phyloP scores from a whole-genome alignment of 768 basidiomycete species.

The Boletus vinaceobasis region DNA sequence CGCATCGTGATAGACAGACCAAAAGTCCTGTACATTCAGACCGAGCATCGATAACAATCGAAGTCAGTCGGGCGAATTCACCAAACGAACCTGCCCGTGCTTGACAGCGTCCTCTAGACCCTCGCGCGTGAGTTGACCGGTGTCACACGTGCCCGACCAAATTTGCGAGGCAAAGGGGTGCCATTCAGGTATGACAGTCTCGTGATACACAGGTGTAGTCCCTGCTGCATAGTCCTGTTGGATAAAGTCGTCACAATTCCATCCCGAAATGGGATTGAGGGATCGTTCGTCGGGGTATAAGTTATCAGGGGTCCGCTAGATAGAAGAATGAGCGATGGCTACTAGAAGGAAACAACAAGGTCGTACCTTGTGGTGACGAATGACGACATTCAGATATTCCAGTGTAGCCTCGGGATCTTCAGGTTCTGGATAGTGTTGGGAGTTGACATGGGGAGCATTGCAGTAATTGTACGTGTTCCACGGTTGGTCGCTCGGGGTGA shows the following conservation, averaged over 20 bases:
- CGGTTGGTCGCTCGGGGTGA: slow-evolving; percentile 37
- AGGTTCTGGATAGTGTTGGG: slow-evolving; percentile 36
- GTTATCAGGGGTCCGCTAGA: slow-evolving; percentile 48
- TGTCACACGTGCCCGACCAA: slow-evolving; percentile 48
- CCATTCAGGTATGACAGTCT: slow-evolving; percentile 35
- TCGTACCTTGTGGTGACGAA: slow-evolving; percentile 47
- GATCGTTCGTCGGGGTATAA: slow-evolving; percentile 41
- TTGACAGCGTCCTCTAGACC: slow-evolving; percentile 41
- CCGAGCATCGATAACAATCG: background rate
- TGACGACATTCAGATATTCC: slow-evolving; percentile 41
- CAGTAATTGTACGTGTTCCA: slow-evolving; percentile 57
- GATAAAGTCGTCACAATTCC: slow-evolving; percentile 40
- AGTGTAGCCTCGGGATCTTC: slow-evolving; percentile 29
- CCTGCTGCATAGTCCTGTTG: slow-evolving; percentile 40
- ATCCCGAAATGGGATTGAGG: slow-evolving; percentile 37
- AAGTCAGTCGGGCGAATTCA: background rate
- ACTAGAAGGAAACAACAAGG: background rate
- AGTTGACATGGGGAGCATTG: slow-evolving; percentile 47
- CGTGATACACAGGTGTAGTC: slow-evolving; percentile 38
- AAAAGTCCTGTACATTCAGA: slow-evolving; percentile 39
- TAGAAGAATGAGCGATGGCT: background rate
- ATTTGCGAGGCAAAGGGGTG: slow-evolving; percentile 44
- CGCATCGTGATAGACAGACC: slow-evolving; percentile 39
- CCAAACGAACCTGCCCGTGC: slow-evolving; percentile 37
- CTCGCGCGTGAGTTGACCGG: slow-evolving; percentile 44